Conservation (phyloP, 495 filamentous ascomycete species). For the Annulohypoxylon stygium region DNA sequence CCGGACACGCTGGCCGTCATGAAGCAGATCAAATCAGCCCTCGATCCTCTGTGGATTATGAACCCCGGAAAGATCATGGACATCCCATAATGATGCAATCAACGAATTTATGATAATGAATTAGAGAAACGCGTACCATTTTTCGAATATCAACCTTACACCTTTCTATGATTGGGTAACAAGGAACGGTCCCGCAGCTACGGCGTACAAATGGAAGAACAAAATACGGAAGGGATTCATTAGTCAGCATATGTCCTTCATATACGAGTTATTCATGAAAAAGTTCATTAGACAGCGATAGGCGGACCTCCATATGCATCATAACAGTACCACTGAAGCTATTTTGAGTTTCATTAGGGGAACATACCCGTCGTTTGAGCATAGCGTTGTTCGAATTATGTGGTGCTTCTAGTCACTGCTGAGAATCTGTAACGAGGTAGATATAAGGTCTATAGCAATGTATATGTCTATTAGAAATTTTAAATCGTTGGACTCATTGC, state of each 20-base stretch:
- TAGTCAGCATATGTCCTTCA: slow-evolving; percentile 22
- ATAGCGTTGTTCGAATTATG: not conserved
- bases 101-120: not conserved
- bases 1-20: slow-evolving; percentile 84
- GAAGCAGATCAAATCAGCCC: slow-evolving; percentile 83
- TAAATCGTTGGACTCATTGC: not conserved
- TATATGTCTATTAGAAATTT: not conserved
- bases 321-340: not conserved
- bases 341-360: not conserved
- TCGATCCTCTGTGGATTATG: slow-evolving; percentile 92
- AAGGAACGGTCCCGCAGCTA: slow-evolving; percentile 17
- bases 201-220: slow-evolving; percentile 22
- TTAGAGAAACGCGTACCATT: not conserved
- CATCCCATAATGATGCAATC: slow-evolving; percentile 46
- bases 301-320: not conserved
- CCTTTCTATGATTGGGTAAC: not conserved
- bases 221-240: slow-evolving; percentile 15
- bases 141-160: not conserved
- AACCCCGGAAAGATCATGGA: slow-evolving; percentile 95
- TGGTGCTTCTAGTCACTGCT: not conserved
- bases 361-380: not conserved
- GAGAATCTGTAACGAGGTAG: not conserved
- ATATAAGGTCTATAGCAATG: not conserved
- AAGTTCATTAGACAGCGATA: slow-evolving; percentile 10
- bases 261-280: slow-evolving; percentile 20